These are phyloP conservation scores for Neospora caninum DNA, from an alignment of 169 alveolate species.

Conservation along the genomic window DNA sequence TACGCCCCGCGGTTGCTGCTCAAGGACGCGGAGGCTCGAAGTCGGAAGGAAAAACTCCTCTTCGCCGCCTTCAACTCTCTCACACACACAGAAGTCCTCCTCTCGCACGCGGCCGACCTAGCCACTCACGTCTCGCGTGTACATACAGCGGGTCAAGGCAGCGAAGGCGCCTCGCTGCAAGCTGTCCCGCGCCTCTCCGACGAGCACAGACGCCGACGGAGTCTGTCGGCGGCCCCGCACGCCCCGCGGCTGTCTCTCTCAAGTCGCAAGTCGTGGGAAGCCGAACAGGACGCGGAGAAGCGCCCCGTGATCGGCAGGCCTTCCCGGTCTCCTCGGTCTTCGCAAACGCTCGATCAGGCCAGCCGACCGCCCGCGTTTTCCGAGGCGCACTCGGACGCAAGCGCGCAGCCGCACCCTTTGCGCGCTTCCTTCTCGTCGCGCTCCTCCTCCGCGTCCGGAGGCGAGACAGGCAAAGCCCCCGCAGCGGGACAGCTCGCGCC, in stretches of 20 bases:
- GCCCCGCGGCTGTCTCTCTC: neutral
- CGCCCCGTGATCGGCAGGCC: no score
- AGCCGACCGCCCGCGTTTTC: no score
- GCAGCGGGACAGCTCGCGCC: conserved; percentile 21
- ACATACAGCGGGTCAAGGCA: neutral
- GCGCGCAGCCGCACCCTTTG: no score
- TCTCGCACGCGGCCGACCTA: conserved; percentile 30
- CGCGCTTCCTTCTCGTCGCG: no score
- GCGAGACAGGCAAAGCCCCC: no score
- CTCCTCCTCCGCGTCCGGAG: no score
- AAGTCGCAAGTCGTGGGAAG: neutral
- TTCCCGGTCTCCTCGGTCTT: no score
- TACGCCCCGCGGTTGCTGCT: conserved; percentile 43
- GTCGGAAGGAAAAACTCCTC: conserved; percentile 55
- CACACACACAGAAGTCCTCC: conserved; percentile 47
- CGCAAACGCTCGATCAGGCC: no score
- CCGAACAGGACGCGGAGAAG: conserved; percentile 9
- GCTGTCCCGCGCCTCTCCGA: neutral
- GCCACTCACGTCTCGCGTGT: neutral
- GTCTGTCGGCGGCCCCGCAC: neutral
- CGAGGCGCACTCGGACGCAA: no score
- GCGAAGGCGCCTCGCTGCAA: neutral
- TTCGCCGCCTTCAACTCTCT: conserved; percentile 55
- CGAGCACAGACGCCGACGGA: neutral
- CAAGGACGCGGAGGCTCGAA: conserved; percentile 56